Evolutionary conservation across 139 green algal species (phyloP).

Genomic region (Tetraselmis striata): DNA sequence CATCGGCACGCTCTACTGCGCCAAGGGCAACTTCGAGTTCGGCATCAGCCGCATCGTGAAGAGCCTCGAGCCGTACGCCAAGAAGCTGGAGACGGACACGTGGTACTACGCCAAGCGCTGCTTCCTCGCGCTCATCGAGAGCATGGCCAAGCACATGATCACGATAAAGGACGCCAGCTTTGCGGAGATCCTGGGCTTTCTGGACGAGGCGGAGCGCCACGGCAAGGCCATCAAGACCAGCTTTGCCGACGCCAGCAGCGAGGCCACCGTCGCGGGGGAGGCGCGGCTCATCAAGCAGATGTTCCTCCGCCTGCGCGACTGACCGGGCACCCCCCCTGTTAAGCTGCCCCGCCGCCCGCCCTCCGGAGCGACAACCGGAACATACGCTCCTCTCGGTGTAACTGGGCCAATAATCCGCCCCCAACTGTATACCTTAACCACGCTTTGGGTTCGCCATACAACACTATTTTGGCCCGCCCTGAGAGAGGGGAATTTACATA

Average conservation of each 20-base stretch:
- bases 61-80: constrained; percentile 70
- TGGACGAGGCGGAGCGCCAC: constrained; percentile 46
- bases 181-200: constrained; percentile 47
- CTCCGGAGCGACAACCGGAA: no score
- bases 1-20: constrained; percentile 88
- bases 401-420: no score
- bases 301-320: constrained; percentile 42
- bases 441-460: no score
- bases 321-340: no score
- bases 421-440: no score
- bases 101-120: constrained; percentile 67
- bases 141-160: constrained; percentile 83
- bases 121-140: constrained; percentile 75
- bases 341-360: no score
- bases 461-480: no score
- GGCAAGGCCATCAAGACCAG: constrained; percentile 23
- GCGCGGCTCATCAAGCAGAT: constrained; percentile 41
- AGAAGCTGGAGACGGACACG: constrained; percentile 73
- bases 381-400: no score
- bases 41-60: constrained; percentile 83
- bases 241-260: background rate
- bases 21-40: constrained; percentile 85
- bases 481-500: no score
- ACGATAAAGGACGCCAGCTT: constrained; percentile 59
- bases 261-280: constrained; percentile 34